Conservation (phyloP, 257 asterid genomes). For the Penstemon newberryi region DNA sequence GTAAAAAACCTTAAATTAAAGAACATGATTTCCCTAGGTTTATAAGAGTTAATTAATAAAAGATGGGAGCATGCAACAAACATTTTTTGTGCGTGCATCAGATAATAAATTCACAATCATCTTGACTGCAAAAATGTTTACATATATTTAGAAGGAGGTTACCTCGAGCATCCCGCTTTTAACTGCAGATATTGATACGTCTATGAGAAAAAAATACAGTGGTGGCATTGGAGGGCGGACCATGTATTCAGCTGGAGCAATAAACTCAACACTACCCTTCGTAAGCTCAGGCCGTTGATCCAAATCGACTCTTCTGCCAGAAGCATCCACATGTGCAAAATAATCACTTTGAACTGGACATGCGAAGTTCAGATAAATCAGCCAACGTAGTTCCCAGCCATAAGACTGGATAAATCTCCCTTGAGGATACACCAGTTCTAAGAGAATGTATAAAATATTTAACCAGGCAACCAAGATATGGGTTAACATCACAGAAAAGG, state of each 20-base stretch:
- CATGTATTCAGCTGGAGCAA: slow-evolving; percentile 87
- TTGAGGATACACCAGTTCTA: slow-evolving; percentile 12
- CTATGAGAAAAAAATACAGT: slow-evolving; percentile 78
- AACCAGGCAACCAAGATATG: slow-evolving; percentile 15
- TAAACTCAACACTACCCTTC: slow-evolving; percentile 80
- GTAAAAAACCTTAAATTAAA: slow-evolving; percentile 4
- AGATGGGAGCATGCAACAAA: slow-evolving; percentile 6
- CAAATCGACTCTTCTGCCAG: slow-evolving; percentile 74
- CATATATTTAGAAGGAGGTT: slow-evolving; percentile 27
- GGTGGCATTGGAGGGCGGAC: slow-evolving; percentile 95
- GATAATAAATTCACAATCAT: slow-evolving; percentile 7
- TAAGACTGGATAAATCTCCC: slow-evolving; percentile 24
- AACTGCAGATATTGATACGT: slow-evolving; percentile 78
- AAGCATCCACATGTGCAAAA: slow-evolving; percentile 77
- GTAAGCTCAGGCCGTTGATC: slow-evolving; percentile 87
- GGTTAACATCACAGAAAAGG: not conserved
- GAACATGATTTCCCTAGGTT: not conserved
- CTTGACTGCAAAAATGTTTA: not conserved
- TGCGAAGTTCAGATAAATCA: slow-evolving; percentile 35
- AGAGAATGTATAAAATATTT: slow-evolving; percentile 13
- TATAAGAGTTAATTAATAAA: not conserved
- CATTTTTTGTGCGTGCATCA: slow-evolving; percentile 18
- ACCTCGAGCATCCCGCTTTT: slow-evolving; percentile 95
- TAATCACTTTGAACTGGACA: slow-evolving; percentile 85
- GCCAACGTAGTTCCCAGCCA: slow-evolving; percentile 23